phyloP scores from a whole-genome alignment of 2,329 filamentous ascomycete species.

The Pestalotiopsis sp. region DNA sequence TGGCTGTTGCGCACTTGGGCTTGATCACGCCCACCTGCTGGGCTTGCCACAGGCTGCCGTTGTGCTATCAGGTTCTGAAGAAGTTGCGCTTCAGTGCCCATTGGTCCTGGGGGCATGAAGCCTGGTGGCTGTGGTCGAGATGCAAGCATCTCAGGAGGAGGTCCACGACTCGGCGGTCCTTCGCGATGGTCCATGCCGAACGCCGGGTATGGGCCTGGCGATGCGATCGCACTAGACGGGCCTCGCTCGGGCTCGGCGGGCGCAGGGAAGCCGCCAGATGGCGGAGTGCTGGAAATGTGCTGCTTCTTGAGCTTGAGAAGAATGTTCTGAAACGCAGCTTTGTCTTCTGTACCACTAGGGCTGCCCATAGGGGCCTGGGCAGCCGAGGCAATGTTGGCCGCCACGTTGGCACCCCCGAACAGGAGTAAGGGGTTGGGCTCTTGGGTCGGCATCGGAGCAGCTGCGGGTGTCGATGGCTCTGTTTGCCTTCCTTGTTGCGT shows the following conservation, averaged over 20 bases:
- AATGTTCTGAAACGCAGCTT: conserved; percentile 81
- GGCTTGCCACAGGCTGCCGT: conserved; percentile 44
- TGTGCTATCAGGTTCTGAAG: conserved; percentile 61
- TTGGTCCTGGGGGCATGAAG: conserved; percentile 39
- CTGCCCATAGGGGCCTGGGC: background rate
- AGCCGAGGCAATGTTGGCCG: conserved; percentile 13
- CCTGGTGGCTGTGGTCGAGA: conserved; percentile 47
- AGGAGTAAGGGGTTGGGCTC: conserved; percentile 30
- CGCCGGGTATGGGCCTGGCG: conserved; percentile 49
- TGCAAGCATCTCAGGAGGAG: conserved; percentile 52
- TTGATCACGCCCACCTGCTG: conserved; percentile 30
- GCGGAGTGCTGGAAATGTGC: conserved; percentile 43
- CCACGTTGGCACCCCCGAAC: conserved; percentile 21
- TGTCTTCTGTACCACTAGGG: conserved; percentile 61
- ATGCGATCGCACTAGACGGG: conserved; percentile 41
- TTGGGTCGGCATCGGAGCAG: conserved; percentile 20
- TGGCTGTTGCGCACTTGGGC: conserved; percentile 57
- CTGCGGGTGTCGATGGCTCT: conserved; percentile 46
- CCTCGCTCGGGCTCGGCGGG: conserved; percentile 28
- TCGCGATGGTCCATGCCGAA: conserved; percentile 44
- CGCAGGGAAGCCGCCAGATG: conserved; percentile 35
- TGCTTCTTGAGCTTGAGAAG: conserved; percentile 76
- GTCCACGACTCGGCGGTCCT: conserved; percentile 40
- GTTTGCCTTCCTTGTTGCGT: conserved; percentile 55
- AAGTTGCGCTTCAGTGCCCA: conserved; percentile 56